Conservation (phyloP, 2,329 filamentous ascomycete genomes). For the Colletotrichum trifolii region DNA sequence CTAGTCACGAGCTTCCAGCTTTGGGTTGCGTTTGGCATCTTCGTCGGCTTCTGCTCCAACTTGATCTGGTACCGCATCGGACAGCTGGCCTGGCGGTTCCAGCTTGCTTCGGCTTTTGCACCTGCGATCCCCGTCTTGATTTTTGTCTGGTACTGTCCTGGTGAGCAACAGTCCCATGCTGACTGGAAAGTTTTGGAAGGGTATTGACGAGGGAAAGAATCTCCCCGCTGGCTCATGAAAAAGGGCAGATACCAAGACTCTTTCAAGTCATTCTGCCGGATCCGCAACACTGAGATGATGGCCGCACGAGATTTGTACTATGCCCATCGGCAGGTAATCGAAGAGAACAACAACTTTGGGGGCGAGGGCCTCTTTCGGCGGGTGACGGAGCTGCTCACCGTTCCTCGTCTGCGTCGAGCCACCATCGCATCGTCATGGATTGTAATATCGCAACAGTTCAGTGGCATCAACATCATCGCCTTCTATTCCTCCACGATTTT, state of each 20-base stretch:
- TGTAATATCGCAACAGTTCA: slow-evolving; percentile 47
- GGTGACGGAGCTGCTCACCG: slow-evolving; percentile 58
- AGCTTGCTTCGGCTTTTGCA: slow-evolving; percentile 72
- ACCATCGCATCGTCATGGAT: slow-evolving; percentile 47
- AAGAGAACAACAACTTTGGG: slow-evolving; percentile 52
- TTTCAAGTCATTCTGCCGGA: slow-evolving; percentile 62
- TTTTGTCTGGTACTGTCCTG: slow-evolving; percentile 69
- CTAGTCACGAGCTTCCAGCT: slow-evolving; percentile 81
- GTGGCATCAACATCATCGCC: slow-evolving; percentile 56
- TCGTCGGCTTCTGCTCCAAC: slow-evolving; percentile 67
- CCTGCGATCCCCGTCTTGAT: slow-evolving; percentile 64
- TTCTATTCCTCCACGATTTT: slow-evolving; percentile 65
- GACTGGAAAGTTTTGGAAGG: no score
- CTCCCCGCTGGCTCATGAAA: slow-evolving; percentile 73
- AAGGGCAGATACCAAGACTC: slow-evolving; percentile 70
- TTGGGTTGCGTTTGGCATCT: slow-evolving; percentile 68
- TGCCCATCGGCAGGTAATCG: slow-evolving; percentile 54
- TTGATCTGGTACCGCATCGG: slow-evolving; percentile 64
- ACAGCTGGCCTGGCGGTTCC: slow-evolving; percentile 66
- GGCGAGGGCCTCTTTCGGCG: slow-evolving; percentile 52
- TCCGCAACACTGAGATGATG: slow-evolving; percentile 65
- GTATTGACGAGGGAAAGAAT: slow-evolving; percentile 51
- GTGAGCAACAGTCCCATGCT: not conserved
- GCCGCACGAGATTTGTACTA: slow-evolving; percentile 68
- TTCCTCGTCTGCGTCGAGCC: slow-evolving; percentile 58